These are phyloP conservation scores for Saccharomyces hybrid DNA, from an alignment of 1,139 yeast genomes.

Conservation along the genomic window DNA sequence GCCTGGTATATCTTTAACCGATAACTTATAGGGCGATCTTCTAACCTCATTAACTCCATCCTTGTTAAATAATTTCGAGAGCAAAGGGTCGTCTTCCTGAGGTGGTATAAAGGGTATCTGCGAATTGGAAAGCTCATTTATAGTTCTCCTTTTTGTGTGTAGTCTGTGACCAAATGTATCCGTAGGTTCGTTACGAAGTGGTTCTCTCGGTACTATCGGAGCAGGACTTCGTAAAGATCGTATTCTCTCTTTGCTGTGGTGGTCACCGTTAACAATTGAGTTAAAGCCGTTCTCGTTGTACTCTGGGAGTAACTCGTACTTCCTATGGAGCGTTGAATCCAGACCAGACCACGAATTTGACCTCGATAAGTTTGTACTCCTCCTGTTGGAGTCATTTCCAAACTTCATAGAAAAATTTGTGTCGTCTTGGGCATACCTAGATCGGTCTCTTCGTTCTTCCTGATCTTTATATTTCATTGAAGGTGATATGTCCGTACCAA, in stretches of 20 bases:
- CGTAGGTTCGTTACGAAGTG: slow-evolving; percentile 11
- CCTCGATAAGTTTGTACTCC: slow-evolving; percentile 8
- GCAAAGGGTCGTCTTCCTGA: slow-evolving; percentile 13
- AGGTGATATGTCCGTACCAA: slow-evolving; percentile 25
- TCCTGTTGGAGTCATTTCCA: slow-evolving; percentile 1
- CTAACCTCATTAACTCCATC: neutral
- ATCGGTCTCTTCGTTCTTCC: neutral
- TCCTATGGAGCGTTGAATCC: slow-evolving; percentile 19
- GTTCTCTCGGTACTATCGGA: slow-evolving; percentile 3
- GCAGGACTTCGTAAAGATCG: slow-evolving; percentile 1
- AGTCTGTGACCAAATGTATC: slow-evolving; percentile 20
- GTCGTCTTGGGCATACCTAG: slow-evolving; percentile 21
- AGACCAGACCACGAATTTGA: slow-evolving; percentile 25
- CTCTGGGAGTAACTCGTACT: slow-evolving; percentile 20
- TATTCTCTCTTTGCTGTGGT: slow-evolving; percentile 1
- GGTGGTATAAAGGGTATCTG: neutral
- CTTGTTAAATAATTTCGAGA: slow-evolving; percentile 16
- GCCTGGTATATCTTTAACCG: slow-evolving; percentile 15
- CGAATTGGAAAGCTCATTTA: neutral
- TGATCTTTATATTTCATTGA: slow-evolving; percentile 21
- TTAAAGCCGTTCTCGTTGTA: slow-evolving; percentile 9
- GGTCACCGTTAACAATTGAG: slow-evolving; percentile 8
- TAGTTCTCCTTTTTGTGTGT: slow-evolving; percentile 2
- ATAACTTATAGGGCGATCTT: neutral
- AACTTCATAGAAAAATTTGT: slow-evolving; percentile 14